These are phyloP conservation scores for Penicillium sp. DNA, from an alignment of 2,329 filamentous ascomycete species.

Conservation along the genomic window DNA sequence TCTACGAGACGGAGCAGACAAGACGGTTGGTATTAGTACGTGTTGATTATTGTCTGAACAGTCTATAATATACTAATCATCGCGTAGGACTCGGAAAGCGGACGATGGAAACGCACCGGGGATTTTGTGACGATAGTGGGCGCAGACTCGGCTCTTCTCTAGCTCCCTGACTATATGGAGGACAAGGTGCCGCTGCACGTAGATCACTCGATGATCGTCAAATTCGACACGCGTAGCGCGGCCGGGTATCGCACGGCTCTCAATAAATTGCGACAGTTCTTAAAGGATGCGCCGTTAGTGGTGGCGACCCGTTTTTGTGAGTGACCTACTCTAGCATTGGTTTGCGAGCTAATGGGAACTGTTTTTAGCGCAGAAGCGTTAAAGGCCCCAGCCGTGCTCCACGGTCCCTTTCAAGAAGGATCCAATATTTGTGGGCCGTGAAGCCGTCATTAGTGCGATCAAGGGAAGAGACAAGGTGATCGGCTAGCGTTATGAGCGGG, in stretches of 20 bases:
- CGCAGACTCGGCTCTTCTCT: not conserved
- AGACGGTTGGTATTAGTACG: not conserved
- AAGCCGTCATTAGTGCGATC: constrained; percentile 14
- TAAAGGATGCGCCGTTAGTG: not conserved
- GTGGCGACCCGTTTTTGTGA: not conserved
- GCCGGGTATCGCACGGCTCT: not conserved
- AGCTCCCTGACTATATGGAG: not conserved
- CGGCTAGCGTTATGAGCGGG: constrained; percentile 10
- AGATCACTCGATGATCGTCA: not conserved
- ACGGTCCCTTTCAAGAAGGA: constrained; percentile 21
- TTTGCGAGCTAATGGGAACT: not conserved
- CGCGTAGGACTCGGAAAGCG: not conserved
- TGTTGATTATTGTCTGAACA: not conserved
- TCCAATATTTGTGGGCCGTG: constrained; percentile 17
- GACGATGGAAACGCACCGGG: not conserved
- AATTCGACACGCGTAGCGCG: not conserved
- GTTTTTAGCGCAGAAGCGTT: not conserved
- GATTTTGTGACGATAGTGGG: not conserved
- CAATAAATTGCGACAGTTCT: not conserved
- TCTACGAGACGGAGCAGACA: not conserved
- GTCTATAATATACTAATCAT: not conserved
- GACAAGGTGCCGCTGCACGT: not conserved
- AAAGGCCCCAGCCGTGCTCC: constrained; percentile 12
- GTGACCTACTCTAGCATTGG: not conserved
- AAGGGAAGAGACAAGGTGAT: constrained; percentile 8